Conservation (phyloP, 345 rosid species). For the Populus euphratica region DNA sequence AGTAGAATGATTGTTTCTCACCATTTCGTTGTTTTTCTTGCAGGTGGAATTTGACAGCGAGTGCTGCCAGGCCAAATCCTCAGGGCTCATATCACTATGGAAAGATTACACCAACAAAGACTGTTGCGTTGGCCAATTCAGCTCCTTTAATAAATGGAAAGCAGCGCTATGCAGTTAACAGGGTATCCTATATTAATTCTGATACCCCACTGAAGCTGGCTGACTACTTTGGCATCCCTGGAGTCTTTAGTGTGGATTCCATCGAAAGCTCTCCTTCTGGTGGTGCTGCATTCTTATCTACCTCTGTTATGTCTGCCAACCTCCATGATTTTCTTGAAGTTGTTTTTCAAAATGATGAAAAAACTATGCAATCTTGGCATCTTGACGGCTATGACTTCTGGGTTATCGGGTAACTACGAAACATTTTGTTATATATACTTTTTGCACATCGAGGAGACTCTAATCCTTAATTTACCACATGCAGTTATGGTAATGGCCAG, state of each 20-base stretch:
- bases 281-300: constrained; percentile 47
- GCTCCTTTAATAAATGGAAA: constrained; percentile 76
- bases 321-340: constrained; percentile 72
- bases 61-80: constrained; percentile 96
- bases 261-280: constrained; percentile 52
- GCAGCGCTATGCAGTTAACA: constrained; percentile 69
- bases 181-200: constrained; percentile 66
- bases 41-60: constrained; percentile 89
- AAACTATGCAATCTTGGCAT: constrained; percentile 80
- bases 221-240: constrained; percentile 62
- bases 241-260: constrained; percentile 55
- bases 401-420: constrained; percentile 72
- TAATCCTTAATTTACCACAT: constrained; percentile 14
- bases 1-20: background rate
- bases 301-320: constrained; percentile 52
- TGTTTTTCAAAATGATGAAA: constrained; percentile 72
- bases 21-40: constrained; percentile 6
- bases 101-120: constrained; percentile 45
- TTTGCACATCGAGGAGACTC: background rate
- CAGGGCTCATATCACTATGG: constrained; percentile 95
- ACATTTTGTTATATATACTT: background rate
- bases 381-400: constrained; percentile 94
- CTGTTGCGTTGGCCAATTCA: constrained; percentile 60
- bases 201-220: constrained; percentile 90
- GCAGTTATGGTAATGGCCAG: constrained; percentile 72